Evolutionary conservation across 352 stramenopile genomes (phyloP), one percentile per base, ranked within the genome.

Genomic region (Phytophthora vignae): DNA sequence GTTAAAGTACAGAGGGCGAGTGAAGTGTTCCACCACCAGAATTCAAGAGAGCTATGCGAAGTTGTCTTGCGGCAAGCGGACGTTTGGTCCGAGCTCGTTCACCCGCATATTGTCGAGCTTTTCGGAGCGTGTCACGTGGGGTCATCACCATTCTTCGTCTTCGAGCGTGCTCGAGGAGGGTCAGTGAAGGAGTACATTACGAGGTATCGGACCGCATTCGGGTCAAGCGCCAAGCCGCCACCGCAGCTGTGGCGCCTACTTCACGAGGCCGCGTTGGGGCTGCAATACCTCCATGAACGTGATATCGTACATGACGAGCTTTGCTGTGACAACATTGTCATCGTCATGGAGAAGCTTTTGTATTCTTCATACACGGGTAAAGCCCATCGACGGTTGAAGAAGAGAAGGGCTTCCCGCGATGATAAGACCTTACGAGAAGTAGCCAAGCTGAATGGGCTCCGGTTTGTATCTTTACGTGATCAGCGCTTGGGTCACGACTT

Each of bases 231-330:
- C 58, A 50, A 69, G 31, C 17, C 21, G 3, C 49, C 62, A 29
- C 53, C 63, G 8, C 64, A 59, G 44, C 40, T 74, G 42, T 73
- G 71, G 64, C 61, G 68, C 25, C 25, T 69, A 46, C 48, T 80
- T 15, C 19, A 77, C 49, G 73, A 77, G 19, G 54, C 53, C 12
- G 73, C 60, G 10, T 49, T 80, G n/a, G 73, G 73, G 4, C 31
- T 80, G 12, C 73, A 80, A 48, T 80, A 80, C 21, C 66, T 80
- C 3, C 73, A 80, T 49, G 73, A 80, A 22, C 73, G 73, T n/a
- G 69, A 77, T 11, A 74, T 80, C 29, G 73, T 73, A 14, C 69
- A 75, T 52, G 57, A 75, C 6, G 17, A 67, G 9, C 48, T 80
- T 22, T 9, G 38, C 49, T 72, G 64, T 12, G 60, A 75, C 6